Conservation (phyloP, 331 rosid species). For the Ulmus americana region DNA sequence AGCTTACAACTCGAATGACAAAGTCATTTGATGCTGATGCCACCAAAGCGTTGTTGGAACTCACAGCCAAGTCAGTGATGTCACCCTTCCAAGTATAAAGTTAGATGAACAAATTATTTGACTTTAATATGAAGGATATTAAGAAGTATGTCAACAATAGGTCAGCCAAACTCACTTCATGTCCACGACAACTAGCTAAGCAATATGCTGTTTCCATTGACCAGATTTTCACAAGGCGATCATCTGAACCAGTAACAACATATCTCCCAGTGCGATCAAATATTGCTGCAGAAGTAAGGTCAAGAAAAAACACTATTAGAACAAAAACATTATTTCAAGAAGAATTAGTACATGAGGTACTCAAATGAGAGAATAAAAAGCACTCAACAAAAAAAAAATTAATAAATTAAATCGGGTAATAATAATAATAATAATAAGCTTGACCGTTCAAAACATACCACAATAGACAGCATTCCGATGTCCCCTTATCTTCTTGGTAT, state of each 20-base stretch:
- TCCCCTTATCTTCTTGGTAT: constrained; percentile 79
- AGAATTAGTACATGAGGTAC: neutral
- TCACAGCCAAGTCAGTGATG: constrained; percentile 96
- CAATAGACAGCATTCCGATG: constrained; percentile 98
- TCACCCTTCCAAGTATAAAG: constrained; percentile 66
- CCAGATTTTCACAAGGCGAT: constrained; percentile 95
- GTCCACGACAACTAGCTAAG: constrained; percentile 98
- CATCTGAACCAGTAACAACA: constrained; percentile 96
- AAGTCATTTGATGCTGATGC: constrained; percentile 95
- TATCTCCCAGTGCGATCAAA: constrained; percentile 90
- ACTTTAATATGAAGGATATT: neutral
- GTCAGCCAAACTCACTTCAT: constrained; percentile 63
- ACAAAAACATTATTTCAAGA: constrained; percentile 1
- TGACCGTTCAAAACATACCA: constrained; percentile 43
- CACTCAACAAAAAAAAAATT: neutral
- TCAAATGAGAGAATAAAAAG: constrained; percentile 1
- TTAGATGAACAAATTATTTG: neutral
- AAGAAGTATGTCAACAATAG: constrained; percentile 2
- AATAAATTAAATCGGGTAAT: neutral
- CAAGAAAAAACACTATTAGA: constrained; percentile 26
- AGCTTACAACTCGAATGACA: constrained; percentile 88
- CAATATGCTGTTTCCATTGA: constrained; percentile 97
- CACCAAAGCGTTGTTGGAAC: constrained; percentile 92
- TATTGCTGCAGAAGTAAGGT: constrained; percentile 59
- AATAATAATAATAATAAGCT: too few species aligned